phyloP scores from a whole-genome alignment of 202 grass and related monocot species.

The Schoenoplectus tabernaemontani region DNA sequence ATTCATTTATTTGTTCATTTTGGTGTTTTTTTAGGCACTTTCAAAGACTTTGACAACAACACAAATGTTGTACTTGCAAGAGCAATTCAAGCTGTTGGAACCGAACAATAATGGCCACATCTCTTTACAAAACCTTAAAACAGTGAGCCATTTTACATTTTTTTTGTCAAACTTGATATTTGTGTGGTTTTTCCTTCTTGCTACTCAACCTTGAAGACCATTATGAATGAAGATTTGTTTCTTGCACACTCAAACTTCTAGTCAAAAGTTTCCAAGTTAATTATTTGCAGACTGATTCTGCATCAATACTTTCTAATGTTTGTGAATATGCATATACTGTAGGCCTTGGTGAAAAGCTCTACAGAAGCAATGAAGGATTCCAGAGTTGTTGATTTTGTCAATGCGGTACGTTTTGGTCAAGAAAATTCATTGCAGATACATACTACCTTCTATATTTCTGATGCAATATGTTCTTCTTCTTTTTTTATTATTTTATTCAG shows the following conservation, averaged over 20 bases:
- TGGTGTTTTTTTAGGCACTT: conserved; percentile 57
- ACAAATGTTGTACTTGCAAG: conserved; percentile 64
- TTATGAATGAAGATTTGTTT: not conserved
- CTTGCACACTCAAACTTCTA: not conserved
- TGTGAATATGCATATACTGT: conserved; percentile 27
- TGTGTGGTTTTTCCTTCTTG: not conserved
- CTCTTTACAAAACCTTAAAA: conserved; percentile 82
- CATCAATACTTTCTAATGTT: not conserved
- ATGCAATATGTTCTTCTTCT: not conserved
- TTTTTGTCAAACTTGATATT: not conserved
- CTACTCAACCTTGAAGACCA: not conserved
- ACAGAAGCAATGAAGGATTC: conserved; percentile 60
- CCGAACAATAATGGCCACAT: conserved; percentile 72
- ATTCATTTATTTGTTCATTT: conserved; percentile 24
- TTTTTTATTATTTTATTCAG: conserved; percentile 26
- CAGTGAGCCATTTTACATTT: conserved; percentile 37
- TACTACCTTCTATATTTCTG: conserved; percentile 18
- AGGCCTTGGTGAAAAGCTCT: conserved; percentile 64
- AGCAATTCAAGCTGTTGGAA: conserved; percentile 61
- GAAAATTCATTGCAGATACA: conserved; percentile 9
- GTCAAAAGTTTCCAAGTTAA: not conserved
- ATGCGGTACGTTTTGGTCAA: conserved; percentile 36
- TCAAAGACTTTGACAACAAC: conserved; percentile 61
- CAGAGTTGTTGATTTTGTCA: conserved; percentile 71
- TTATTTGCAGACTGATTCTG: not conserved